Base-by-base conservation (phyloP, 1,284 basidiomycete species). In the Ustilago loliicola region DNA sequence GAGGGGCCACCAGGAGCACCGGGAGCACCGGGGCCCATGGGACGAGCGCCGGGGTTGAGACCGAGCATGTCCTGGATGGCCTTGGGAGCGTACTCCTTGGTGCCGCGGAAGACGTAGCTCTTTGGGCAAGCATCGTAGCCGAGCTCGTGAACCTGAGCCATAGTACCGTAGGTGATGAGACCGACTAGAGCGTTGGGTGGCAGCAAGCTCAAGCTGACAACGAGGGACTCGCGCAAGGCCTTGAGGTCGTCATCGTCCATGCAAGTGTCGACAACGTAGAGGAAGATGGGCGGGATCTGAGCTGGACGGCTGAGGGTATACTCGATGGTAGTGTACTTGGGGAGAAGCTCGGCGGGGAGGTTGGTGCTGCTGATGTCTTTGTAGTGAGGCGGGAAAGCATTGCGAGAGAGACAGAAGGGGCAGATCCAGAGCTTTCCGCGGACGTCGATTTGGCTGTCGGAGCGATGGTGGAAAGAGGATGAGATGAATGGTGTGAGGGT, bases 341-440 rank as follows among this genome's bases (percentile, higher is more conserved):
- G 96, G 51, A 98, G 88, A 30, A 99, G 90, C 88, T 99, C 96
- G 23, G 95, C 93, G 52, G 96, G 96, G 27, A 98, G 90, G 87
- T 98, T 98, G 77, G 94, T 96, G 88, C 93, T 94, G 70, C 95
- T 95, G 81, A 99, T 97, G 87, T 99, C 96, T 88, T 98, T 97
- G 90, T 99, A 99, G 88, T 99, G 96, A 0, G 95, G 94, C 9
- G 96, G 96, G 89, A 99, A 98, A 2, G 96, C 92, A 87, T 98
- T 99, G 73, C 96, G 92, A 61, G 94, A 93, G 66, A 98, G 89
- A 88, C 96, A 99, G 89, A 99, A 99, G 3, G 96, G 96, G 86
- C 96, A 99, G 83, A 99, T 98, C 96, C 96, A 99, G 65, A 99
- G 91, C 88, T 98, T 99, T 79, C 94, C 96, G 80, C 97, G 92